Evolutionary conservation across 768 basidiomycete species (phyloP).

Genomic region (Kwoniella europaea): DNA sequence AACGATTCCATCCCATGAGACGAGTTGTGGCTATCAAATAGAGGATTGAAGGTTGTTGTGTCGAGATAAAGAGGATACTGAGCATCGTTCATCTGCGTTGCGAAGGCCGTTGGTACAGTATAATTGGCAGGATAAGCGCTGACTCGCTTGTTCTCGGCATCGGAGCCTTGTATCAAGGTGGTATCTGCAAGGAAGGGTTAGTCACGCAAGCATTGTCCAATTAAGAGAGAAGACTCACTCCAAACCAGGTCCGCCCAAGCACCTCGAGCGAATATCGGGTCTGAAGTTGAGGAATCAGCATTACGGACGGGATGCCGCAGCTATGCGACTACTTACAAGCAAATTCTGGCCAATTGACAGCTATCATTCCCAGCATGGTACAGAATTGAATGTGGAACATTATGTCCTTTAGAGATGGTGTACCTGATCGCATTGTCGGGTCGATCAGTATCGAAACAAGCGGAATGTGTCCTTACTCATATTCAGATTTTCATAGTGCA

Average conservation of each 20-base stretch:
- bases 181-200: slow-evolving; percentile 65
- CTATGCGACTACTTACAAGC: slow-evolving; percentile 68
- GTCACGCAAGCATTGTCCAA: background rate
- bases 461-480: no score
- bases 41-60: slow-evolving; percentile 70
- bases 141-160: slow-evolving; percentile 66
- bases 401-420: slow-evolving; percentile 89
- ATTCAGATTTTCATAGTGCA: background rate
- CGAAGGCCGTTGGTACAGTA: slow-evolving; percentile 72
- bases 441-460: background rate
- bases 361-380: slow-evolving; percentile 80
- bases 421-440: slow-evolving; percentile 64
- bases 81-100: slow-evolving; percentile 72
- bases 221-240: slow-evolving; percentile 48
- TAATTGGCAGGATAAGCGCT: slow-evolving; percentile 65
- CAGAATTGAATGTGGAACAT: slow-evolving; percentile 87
- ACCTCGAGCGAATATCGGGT: slow-evolving; percentile 85
- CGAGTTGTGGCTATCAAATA: slow-evolving; percentile 68
- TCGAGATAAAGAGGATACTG: slow-evolving; percentile 80
- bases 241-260: slow-evolving; percentile 76
- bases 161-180: slow-evolving; percentile 65
- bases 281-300: slow-evolving; percentile 59
- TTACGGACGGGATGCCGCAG: background rate
- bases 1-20: slow-evolving; percentile 76
- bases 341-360: slow-evolving; percentile 92